phyloP scores from a whole-genome alignment of 345 rosid species.

The Kernera saxatilis region DNA sequence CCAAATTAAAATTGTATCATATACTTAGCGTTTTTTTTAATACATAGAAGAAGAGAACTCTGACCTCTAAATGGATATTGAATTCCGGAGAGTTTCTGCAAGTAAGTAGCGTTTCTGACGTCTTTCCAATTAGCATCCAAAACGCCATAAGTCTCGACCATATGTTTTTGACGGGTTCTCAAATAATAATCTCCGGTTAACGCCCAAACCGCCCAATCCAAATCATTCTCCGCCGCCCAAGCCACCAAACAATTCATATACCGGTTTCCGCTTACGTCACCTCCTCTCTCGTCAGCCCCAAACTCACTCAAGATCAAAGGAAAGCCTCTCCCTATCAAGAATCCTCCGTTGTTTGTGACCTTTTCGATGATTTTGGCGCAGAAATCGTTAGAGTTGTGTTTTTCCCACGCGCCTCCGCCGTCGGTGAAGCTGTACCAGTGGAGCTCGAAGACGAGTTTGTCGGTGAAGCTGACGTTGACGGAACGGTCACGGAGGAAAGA shows the following conservation, averaged over 20 bases:
- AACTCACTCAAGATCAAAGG: conserved; percentile 75
- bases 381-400: conserved; percentile 64
- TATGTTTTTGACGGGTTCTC: conserved; percentile 52
- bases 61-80: conserved; percentile 61
- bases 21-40: background rate
- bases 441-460: conserved; percentile 59
- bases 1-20: background rate
- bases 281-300: conserved; percentile 62
- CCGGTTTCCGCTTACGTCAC: conserved; percentile 60
- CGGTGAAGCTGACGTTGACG: conserved; percentile 44
- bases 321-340: conserved; percentile 48
- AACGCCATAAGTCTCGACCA: conserved; percentile 56
- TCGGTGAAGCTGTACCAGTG: conserved; percentile 81
- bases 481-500: conserved; percentile 46
- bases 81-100: conserved; percentile 47
- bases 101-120: conserved; percentile 40
- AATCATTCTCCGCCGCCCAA: conserved; percentile 64
- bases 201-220: conserved; percentile 87
- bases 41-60: background rate
- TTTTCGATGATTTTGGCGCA: conserved; percentile 52
- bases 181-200: conserved; percentile 67
- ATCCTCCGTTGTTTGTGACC: conserved; percentile 50
- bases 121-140: conserved; percentile 54
- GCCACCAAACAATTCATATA: conserved; percentile 67
- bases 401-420: conserved; percentile 51